Conservation (phyloP, 768 basidiomycete genomes). For the Scleroderma citrinum region DNA sequence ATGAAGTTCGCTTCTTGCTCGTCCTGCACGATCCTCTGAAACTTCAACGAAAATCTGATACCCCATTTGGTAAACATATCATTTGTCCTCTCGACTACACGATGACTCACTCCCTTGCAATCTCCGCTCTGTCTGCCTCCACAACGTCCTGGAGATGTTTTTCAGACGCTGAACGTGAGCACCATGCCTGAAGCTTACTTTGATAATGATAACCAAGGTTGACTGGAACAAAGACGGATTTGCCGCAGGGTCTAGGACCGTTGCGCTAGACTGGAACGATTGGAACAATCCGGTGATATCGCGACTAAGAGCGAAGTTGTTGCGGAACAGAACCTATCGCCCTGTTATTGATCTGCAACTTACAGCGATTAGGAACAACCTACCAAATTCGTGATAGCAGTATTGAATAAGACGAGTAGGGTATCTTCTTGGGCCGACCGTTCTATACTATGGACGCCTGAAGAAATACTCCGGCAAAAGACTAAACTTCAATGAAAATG, state of each 20-base stretch:
- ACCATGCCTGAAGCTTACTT: conserved; percentile 25
- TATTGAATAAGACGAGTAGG: conserved; percentile 51
- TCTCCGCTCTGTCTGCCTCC: conserved; percentile 48
- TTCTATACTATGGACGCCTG: conserved; percentile 51
- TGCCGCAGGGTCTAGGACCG: conserved; percentile 44
- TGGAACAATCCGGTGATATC: conserved; percentile 51
- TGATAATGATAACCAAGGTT: conserved; percentile 50
- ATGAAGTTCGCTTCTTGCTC: conserved; percentile 55
- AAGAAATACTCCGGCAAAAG: not conserved
- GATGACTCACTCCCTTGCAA: conserved; percentile 42
- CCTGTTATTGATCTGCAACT: not conserved
- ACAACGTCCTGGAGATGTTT: conserved; percentile 43
- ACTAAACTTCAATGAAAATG: too few relatives aligned
- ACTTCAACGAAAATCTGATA: conserved; percentile 42
- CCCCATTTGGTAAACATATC: not conserved
- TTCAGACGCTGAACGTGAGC: not conserved
- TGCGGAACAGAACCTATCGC: conserved; percentile 47
- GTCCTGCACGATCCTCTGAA: conserved; percentile 47
- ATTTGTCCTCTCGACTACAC: not conserved
- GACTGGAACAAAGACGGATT: conserved; percentile 51
- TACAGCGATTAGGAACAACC: conserved; percentile 1
- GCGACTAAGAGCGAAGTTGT: conserved; percentile 52
- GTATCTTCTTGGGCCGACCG: conserved; percentile 53
- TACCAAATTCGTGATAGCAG: conserved; percentile 52
- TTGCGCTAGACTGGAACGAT: conserved; percentile 46